Evolutionary conservation across 352 stramenopile genomes (phyloP), one percentile per base, ranked within the genome.

Genomic region (Phytophthora sansomeana): DNA sequence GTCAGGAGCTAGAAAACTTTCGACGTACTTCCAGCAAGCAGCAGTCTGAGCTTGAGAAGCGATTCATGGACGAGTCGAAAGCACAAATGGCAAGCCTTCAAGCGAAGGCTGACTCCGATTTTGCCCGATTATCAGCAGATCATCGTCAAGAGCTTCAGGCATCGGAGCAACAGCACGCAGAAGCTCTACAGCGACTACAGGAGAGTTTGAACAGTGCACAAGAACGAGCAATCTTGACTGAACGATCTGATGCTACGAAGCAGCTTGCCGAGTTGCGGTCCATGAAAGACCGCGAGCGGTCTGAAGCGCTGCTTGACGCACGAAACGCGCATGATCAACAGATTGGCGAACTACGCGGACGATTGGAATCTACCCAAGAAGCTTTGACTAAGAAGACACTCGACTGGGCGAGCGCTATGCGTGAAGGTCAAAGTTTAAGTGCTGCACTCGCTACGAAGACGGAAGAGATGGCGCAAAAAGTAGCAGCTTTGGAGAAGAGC

Each of bases 221-320:
- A 35, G 56, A 74, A 14, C 58, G 51, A n/a, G 72, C 81, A 21
- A 53, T 85, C 5, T 47, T 83, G 13, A 52, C 67, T 7, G 54
- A 78, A 29, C 72, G 70, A 10, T 43, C 69, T 0, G 75, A 89
- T 9, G 73, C 71, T n/a, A 49, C 66, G 1, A 67, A 78, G 16
- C 62, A 83, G 28, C 38, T 82, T 16, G 67, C 58, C 0, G 67
- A 79, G 0, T 19, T 85, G 13, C 58, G 55, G 2, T 49, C 13
- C 1, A 66, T 76, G 28, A 89, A 86, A 56, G 79, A 93, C 36
- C n/a, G 28, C 0, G 77, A 87, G 47, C 67, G 67, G 3, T 51
- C 57, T 1, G 58, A 72, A 10, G 64, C 63, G 5, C 51, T 85
- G 17, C 48, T 68, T 13, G 67, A 77, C n/a, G 67, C 69, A 6